Evolutionary conservation across 768 basidiomycete species (phyloP).

Genomic region (Inosperma sp.): DNA sequence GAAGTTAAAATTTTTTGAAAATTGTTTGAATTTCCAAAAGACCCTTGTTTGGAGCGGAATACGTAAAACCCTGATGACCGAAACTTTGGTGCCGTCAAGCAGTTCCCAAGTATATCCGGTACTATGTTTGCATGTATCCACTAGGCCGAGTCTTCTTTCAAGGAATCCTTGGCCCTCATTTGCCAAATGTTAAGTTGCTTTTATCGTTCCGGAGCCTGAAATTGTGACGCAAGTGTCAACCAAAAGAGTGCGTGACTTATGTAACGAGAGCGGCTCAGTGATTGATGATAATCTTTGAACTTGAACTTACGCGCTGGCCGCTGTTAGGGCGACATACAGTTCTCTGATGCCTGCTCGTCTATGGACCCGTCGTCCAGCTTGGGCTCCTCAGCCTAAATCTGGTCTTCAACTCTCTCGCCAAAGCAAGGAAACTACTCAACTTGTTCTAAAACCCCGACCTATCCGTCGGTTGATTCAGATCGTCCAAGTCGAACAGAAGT

Average conservation of each 20-base stretch:
- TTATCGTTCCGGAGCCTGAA: no score
- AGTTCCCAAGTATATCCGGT: background rate
- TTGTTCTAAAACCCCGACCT: constrained; percentile 21
- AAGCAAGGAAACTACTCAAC: constrained; percentile 8
- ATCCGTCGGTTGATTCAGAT: constrained; percentile 15
- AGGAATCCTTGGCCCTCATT: no score
- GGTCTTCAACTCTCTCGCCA: constrained; percentile 8
- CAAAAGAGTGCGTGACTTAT: no score
- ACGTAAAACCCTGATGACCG: background rate
- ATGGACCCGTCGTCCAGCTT: constrained; percentile 16
- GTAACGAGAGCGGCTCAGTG: no score
- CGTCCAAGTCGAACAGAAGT: constrained; percentile 3
- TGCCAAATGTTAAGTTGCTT: no score
- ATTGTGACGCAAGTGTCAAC: no score
- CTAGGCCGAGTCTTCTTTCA: no score
- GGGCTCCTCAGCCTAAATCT: constrained; percentile 7
- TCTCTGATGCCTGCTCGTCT: constrained; percentile 15
- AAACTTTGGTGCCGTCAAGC: background rate
- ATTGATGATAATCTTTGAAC: no score
- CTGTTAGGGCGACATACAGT: constrained; percentile 1
- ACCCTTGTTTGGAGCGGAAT: background rate
- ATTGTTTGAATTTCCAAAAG: background rate
- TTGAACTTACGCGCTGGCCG: constrained; percentile 16
- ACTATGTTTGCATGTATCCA: no score
- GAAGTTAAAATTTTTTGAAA: no score